Base-by-base conservation (phyloP, 2,329 filamentous ascomycete genomes). In the Penicillium sp. region DNA sequence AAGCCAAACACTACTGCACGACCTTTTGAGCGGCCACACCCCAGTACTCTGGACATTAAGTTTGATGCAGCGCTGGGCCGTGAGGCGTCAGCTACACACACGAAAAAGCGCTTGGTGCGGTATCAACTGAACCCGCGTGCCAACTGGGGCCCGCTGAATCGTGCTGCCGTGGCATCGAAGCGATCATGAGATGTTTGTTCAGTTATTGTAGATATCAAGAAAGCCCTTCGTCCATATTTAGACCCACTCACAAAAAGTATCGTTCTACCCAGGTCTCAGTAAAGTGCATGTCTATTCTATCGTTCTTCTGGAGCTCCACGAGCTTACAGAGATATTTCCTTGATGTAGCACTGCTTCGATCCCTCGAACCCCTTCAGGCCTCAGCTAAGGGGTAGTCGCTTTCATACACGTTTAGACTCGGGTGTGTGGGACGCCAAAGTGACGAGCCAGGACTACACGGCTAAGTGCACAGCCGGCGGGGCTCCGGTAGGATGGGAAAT, bases 71-170 rank as follows among this genome's bases (percentile, higher is more conserved):
- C 78, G 49, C 79, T 96, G 12, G 93, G 92, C 0, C 86, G 80
- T 61, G 86, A 90, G 54, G 81, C 64, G 2, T 61, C 68, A 16
- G 63, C 62, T 16, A 55, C 63, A 10, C 62, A 78, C 57, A 81
- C 83, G 48, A 80, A 77, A 45, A 86, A 83, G 68, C 87, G 86
- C 59, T 79, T 95, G 42, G 85, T 95, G 49, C 81, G 93, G 57
- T 99, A 96, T 72, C 94, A 96, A 76, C 76, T 86, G 55, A 97
- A 97, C 68, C 94, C 94, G 42, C 80, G 87, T 54, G 86, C 90
- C 66, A 94, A 97, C 70, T 99, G 94, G 94, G 94, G 94, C 0
- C 94, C 94, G 1, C 85, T 95, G 84, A 76, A 69, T 53, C 71
- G 74, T 34, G 76, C 76, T 6, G 59, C 63, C 21, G 61, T 62